phyloP scores from a whole-genome alignment of 345 rosid genomes.

The Raphanus sativus region DNA sequence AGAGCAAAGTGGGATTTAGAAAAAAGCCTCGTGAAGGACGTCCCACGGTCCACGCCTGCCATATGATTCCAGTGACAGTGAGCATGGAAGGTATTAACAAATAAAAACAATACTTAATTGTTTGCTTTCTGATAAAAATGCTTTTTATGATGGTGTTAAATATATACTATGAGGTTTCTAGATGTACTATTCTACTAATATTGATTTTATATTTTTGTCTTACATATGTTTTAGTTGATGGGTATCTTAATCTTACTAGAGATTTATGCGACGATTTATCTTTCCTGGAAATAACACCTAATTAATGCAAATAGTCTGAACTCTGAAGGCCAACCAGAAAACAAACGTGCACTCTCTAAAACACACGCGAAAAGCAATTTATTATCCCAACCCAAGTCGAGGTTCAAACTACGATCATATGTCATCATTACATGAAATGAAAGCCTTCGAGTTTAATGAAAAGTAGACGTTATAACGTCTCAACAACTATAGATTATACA shows the following conservation, averaged over 20 bases:
- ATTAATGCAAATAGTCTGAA: not conserved
- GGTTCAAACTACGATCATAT: not conserved
- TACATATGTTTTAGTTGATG: too few relatives aligned
- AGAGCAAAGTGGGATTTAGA: conserved; percentile 5
- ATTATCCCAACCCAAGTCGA: not conserved
- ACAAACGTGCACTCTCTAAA: not conserved
- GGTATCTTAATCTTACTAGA: too few relatives aligned
- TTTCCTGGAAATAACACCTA: not conserved
- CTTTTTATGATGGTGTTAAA: not conserved
- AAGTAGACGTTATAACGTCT: not conserved
- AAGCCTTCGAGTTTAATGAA: not conserved
- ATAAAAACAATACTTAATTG: not conserved
- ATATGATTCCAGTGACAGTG: conserved; percentile 20
- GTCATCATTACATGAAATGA: not conserved
- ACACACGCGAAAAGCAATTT: not conserved
- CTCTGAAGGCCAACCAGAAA: not conserved
- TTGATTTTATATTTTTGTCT: too few relatives aligned
- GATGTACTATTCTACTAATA: too few relatives aligned
- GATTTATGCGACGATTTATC: not conserved
- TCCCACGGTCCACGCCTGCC: conserved; percentile 38
- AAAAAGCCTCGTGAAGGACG: conserved; percentile 34
- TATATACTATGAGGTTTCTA: too few relatives aligned
- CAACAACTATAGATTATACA: not conserved
- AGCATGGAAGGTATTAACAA: conserved; percentile 25
- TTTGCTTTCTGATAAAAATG: not conserved